These are phyloP conservation scores for Zea mays DNA, from an alignment of 176 grass and related monocot species.

Conservation along the genomic window Zm-B73-REFERENCE-NAM-5.0 NC_050098.1:210741001-210741500, in stretches of 20 bases:
- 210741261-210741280: neutral
- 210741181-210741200: neutral
- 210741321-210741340: slow-evolving; percentile 24
- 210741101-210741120: neutral
- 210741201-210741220: neutral
- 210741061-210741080: neutral
- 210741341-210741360: neutral
- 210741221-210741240: neutral
- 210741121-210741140: neutral
- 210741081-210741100: neutral
- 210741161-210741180: too few relatives aligned
- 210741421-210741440: too few relatives aligned
- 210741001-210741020: slow-evolving; percentile 6
- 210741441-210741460: too few relatives aligned
- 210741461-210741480: too few relatives aligned
- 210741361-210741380: neutral
- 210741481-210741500: too few relatives aligned
- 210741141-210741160: neutral
- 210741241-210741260: neutral
- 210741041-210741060: neutral
- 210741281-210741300: slow-evolving; percentile 25
- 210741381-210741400: too few relatives aligned
- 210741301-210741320: slow-evolving; percentile 17
- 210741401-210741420: too few relatives aligned
- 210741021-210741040: neutral